Percentiles rank a stretch among this genome's conserved stretches.
Evolutionary conservation across 768 basidiomycete genomes (phyloP).

Genomic region (Lactarius evosmus): DNA sequence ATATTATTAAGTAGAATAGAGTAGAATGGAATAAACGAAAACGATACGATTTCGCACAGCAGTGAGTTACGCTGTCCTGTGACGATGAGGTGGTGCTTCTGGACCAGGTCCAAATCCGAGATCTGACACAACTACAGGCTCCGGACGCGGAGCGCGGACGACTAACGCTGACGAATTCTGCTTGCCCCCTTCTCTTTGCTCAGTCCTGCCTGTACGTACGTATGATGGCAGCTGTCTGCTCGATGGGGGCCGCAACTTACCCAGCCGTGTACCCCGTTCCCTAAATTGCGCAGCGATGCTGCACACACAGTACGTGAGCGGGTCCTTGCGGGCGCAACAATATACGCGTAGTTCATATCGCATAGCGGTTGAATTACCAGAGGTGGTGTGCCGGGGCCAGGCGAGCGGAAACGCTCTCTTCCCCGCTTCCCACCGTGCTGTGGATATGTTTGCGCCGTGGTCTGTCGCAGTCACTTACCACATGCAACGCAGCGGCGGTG

Average conservation of each 20-base stretch:
- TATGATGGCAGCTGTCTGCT: background rate
- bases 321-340: background rate
- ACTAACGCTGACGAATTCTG: background rate
- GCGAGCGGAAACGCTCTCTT: background rate
- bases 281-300: background rate
- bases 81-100: background rate
- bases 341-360: conserved; percentile 6
- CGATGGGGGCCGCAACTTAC: background rate
- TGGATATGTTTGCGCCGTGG: background rate
- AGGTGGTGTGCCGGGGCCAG: conserved; percentile 1
- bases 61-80: too few relatives aligned
- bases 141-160: background rate
- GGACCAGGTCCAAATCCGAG: background rate
- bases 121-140: background rate
- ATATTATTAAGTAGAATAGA: too few relatives aligned
- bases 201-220: background rate
- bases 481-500: background rate
- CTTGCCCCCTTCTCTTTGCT: too few relatives aligned
- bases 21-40: too few relatives aligned
- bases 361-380: conserved; percentile 16
- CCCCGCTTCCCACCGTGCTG: background rate
- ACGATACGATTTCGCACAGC: too few relatives aligned
- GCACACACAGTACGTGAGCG: background rate
- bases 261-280: background rate
- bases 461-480: background rate